These are phyloP conservation scores for Candida suzukii DNA, from an alignment of 805 yeast species.

Conservation along the genomic window DNA sequence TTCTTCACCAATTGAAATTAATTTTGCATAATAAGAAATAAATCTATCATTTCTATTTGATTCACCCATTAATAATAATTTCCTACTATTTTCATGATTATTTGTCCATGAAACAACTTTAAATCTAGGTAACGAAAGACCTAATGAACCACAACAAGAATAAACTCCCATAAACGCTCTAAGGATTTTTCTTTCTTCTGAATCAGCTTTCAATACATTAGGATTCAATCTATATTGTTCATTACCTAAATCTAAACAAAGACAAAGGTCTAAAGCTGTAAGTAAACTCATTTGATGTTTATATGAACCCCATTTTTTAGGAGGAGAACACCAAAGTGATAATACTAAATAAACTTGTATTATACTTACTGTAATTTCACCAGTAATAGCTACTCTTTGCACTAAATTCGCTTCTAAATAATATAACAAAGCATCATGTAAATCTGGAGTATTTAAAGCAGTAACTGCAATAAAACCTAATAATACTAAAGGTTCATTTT, in stretches of 20 bases:
- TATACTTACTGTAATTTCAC: slow-evolving; percentile 33
- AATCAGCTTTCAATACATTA: slow-evolving; percentile 19
- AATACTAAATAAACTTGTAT: slow-evolving; percentile 37
- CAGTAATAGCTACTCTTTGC: slow-evolving; percentile 34
- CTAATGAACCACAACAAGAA: slow-evolving; percentile 44
- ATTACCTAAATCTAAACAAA: slow-evolving; percentile 43
- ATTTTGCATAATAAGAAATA: slow-evolving; percentile 35
- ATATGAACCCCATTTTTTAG: slow-evolving; percentile 43
- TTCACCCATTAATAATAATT: slow-evolving; percentile 27
- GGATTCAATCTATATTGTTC: slow-evolving; percentile 22
- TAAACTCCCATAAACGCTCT: slow-evolving; percentile 42
- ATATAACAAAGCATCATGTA: slow-evolving; percentile 34
- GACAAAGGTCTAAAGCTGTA: slow-evolving; percentile 35
- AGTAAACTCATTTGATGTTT: slow-evolving; percentile 44
- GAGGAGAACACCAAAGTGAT: slow-evolving; percentile 49
- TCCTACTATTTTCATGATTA: slow-evolving; percentile 32
- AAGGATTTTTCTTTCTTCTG: slow-evolving; percentile 29
- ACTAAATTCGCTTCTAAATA: slow-evolving; percentile 40
- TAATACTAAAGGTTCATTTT: slow-evolving; percentile 36
- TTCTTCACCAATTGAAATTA: slow-evolving; percentile 45
- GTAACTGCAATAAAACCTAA: slow-evolving; percentile 39
- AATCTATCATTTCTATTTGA: slow-evolving; percentile 32
- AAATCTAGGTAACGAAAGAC: slow-evolving; percentile 43
- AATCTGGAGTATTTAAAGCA: slow-evolving; percentile 35
- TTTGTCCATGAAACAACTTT: slow-evolving; percentile 42